Evolutionary conservation across 2,329 filamentous ascomycete species (phyloP).

Genomic region (Talaromyces pinophilus): DNA sequence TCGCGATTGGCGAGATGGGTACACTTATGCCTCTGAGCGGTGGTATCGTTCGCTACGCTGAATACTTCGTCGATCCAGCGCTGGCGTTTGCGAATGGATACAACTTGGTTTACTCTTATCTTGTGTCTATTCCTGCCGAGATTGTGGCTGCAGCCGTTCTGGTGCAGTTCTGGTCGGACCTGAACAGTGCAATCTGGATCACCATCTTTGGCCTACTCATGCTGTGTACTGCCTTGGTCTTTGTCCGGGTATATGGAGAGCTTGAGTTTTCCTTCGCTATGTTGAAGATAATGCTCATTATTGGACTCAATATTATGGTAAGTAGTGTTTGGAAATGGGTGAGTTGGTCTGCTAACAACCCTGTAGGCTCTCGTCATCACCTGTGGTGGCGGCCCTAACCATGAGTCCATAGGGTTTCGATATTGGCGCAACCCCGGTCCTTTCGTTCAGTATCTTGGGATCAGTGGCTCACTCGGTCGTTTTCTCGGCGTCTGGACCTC

Average conservation of each 20-base stretch:
- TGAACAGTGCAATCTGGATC: slow-evolving; percentile 52
- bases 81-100: slow-evolving; percentile 41
- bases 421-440: slow-evolving; percentile 54
- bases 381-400: slow-evolving; percentile 53
- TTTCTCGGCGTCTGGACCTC: slow-evolving; percentile 55
- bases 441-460: slow-evolving; percentile 52
- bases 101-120: slow-evolving; percentile 40
- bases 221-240: slow-evolving; percentile 50
- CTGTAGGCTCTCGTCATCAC: slow-evolving; percentile 51
- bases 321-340: neutral
- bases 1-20: slow-evolving; percentile 28
- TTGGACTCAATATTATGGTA: slow-evolving; percentile 54
- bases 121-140: slow-evolving; percentile 40
- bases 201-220: slow-evolving; percentile 63
- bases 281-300: slow-evolving; percentile 54
- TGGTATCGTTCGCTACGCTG: slow-evolving; percentile 40
- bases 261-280: slow-evolving; percentile 57
- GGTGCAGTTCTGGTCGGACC: slow-evolving; percentile 47
- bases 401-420: slow-evolving; percentile 54
- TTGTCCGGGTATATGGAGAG: slow-evolving; percentile 55
- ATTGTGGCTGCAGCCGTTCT: slow-evolving; percentile 36
- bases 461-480: slow-evolving; percentile 48
- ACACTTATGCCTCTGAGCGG: slow-evolving; percentile 43
- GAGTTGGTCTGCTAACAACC: neutral
- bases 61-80: slow-evolving; percentile 42